phyloP scores from a whole-genome alignment of 1,284 basidiomycete species.

The Apiotrichum montevideense region DNA sequence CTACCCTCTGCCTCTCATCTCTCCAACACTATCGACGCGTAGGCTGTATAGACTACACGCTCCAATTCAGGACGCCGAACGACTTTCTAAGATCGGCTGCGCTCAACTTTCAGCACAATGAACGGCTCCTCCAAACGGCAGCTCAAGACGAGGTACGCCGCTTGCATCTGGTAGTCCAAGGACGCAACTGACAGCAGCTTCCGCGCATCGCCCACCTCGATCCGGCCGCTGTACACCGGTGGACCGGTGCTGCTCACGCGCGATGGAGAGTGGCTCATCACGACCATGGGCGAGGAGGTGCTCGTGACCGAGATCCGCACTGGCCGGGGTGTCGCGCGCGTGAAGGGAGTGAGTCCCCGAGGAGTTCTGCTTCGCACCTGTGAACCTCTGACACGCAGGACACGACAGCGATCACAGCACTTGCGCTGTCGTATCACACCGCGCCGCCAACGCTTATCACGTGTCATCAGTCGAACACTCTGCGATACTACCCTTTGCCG shows the following conservation, averaged over 20 bases:
- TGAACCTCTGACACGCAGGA: conserved; percentile 48
- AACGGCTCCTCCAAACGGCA: conserved; percentile 31
- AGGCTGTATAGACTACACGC: no score
- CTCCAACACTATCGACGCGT: no score
- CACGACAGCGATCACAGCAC: conserved; percentile 52
- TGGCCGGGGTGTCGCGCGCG: conserved; percentile 69
- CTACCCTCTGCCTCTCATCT: neutral
- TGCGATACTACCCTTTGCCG: conserved; percentile 51
- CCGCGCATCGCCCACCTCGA: conserved; percentile 44
- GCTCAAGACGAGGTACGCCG: conserved; percentile 38
- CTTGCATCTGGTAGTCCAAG: neutral
- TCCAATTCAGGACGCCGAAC: no score
- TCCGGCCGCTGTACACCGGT: conserved; percentile 71
- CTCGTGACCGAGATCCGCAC: conserved; percentile 71
- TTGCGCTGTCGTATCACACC: conserved; percentile 43
- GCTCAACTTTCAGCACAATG: conserved; percentile 17
- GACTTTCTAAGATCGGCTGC: no score
- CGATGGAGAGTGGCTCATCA: conserved; percentile 74
- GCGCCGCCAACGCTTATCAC: conserved; percentile 49
- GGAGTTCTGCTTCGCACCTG: neutral
- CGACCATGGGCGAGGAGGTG: conserved; percentile 80
- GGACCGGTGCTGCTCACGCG: conserved; percentile 74
- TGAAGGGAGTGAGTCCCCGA: conserved; percentile 63
- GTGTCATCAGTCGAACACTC: conserved; percentile 49
- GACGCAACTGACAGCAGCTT: conserved; percentile 23